Base-by-base conservation (phyloP, 495 filamentous ascomycete species). In the Hypoxylon fragiforme region DNA sequence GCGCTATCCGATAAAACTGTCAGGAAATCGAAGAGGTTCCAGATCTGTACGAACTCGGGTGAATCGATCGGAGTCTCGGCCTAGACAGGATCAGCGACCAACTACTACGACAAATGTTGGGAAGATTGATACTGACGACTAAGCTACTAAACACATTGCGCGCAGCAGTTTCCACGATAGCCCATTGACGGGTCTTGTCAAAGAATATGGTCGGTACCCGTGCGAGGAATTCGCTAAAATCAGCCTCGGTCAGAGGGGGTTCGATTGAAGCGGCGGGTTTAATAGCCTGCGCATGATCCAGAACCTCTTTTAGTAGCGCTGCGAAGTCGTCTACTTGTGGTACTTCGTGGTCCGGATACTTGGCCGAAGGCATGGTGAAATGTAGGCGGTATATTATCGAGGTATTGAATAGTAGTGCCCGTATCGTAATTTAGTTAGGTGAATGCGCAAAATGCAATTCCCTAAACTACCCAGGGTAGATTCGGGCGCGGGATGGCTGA, bases 11-110 rank as follows among this genome's bases (percentile, higher is more conserved):
- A 91, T 60, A 94, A 85, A 12, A 94, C 84, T 1, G 88, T 85
- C 7, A 96, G 77, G 32, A 96, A 84, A 69, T 99, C 94, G 42
- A 99, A 81, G 12, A 99, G 78, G 64, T 96, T 92, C 91, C 91
- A 97, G 39, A 97, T 82, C 43, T 84, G 74, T 37, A 89, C 85
- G 57, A 96, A 95, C 0, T 76, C 70, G 36, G 85, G 86, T 16
- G 87, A 81, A 32, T 88, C 78, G 53, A 95, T 95, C 3, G 84
- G 77, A 11, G 78, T 87, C 12, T 78, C 76, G 26, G 86, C 82
- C 87, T 90, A 62, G 31, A 37, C 46, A 41, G 14, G 50, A 64
- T 73, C 62, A 73, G 67, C 63, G 44, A 21, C 36, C 52, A 47
- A 65, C 50, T 13, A 53, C 50, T 7, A 46, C 43, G 19, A 46